phyloP scores from a whole-genome alignment of 352 stramenopile genomes.

The Globisporangium middletonii region DNA sequence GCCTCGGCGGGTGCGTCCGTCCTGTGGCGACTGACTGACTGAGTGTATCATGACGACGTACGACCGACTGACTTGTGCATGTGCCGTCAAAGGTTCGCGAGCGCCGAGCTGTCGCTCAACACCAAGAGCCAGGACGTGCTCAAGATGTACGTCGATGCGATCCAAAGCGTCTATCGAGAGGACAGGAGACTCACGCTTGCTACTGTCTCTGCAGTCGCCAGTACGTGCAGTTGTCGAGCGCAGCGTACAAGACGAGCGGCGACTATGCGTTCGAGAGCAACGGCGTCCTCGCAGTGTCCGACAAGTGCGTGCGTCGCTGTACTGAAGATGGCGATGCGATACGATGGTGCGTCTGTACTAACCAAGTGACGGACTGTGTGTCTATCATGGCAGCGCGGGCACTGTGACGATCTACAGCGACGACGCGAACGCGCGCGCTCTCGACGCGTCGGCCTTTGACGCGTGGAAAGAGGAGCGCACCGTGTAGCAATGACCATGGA shows the following conservation, averaged over 20 bases:
- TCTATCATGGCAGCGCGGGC: slow-evolving; percentile 24
- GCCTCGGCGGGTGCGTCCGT: slow-evolving; percentile 39
- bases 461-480: slow-evolving; percentile 13
- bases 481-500: slow-evolving; percentile 1
- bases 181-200: not conserved
- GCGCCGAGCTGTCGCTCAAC: slow-evolving; percentile 21
- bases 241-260: slow-evolving; percentile 68
- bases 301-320: slow-evolving; percentile 40
- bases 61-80: not conserved
- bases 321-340: too few relatives aligned
- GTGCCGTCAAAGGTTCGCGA: slow-evolving; percentile 27
- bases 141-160: slow-evolving; percentile 22
- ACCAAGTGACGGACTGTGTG: not conserved
- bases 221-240: slow-evolving; percentile 9
- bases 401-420: slow-evolving; percentile 51
- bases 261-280: slow-evolving; percentile 53
- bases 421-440: not conserved
- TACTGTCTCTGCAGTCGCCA: slow-evolving; percentile 2
- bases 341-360: not conserved
- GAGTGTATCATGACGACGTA: not conserved
- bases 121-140: slow-evolving; percentile 22
- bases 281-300: slow-evolving; percentile 54
- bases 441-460: not conserved
- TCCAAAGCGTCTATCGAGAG: not conserved
- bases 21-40: not conserved